These are phyloP conservation scores for Ceratocystis harringtonii DNA, from an alignment of 2,329 filamentous ascomycete species.

Conservation along the genomic window DNA sequence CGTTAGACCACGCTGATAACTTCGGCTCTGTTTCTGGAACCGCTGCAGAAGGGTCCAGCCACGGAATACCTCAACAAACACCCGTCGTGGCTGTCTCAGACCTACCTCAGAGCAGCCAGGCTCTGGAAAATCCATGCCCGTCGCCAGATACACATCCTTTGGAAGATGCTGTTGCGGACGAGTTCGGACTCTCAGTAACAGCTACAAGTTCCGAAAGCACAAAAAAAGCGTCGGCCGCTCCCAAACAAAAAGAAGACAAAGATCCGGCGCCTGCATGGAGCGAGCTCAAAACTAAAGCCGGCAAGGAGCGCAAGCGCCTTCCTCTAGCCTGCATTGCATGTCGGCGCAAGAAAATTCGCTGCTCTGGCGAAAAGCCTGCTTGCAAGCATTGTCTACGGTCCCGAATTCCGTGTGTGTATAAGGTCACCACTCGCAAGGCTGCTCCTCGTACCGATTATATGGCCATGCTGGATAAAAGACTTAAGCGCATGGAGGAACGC, in stretches of 20 bases:
- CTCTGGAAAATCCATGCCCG: conserved; percentile 27
- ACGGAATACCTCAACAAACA: neutral
- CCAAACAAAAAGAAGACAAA: conserved; percentile 42
- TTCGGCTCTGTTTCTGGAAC: neutral
- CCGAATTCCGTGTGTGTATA: conserved; percentile 91
- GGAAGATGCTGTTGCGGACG: conserved; percentile 41
- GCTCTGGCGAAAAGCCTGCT: conserved; percentile 91
- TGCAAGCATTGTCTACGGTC: conserved; percentile 93
- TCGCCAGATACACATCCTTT: conserved; percentile 33
- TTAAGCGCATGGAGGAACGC: conserved; percentile 95
- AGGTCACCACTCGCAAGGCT: conserved; percentile 86
- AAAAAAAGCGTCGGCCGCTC: conserved; percentile 32
- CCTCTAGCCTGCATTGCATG: conserved; percentile 93
- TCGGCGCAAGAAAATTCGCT: conserved; percentile 91
- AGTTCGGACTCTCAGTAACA: conserved; percentile 36
- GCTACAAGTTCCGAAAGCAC: conserved; percentile 22
- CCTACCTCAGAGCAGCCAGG: conserved; percentile 27
- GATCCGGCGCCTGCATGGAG: conserved; percentile 54
- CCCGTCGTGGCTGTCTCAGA: conserved; percentile 3
- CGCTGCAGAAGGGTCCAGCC: neutral
- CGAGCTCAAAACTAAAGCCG: conserved; percentile 77
- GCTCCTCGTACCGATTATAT: conserved; percentile 95
- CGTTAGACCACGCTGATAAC: neutral
- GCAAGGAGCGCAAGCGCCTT: conserved; percentile 85
- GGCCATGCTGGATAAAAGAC: conserved; percentile 91